Percentiles rank a stretch among this genome's conserved stretches.
Evolutionary conservation across 2,329 filamentous ascomycete species (phyloP).

Genomic region (Beauveria bassiana): DNA sequence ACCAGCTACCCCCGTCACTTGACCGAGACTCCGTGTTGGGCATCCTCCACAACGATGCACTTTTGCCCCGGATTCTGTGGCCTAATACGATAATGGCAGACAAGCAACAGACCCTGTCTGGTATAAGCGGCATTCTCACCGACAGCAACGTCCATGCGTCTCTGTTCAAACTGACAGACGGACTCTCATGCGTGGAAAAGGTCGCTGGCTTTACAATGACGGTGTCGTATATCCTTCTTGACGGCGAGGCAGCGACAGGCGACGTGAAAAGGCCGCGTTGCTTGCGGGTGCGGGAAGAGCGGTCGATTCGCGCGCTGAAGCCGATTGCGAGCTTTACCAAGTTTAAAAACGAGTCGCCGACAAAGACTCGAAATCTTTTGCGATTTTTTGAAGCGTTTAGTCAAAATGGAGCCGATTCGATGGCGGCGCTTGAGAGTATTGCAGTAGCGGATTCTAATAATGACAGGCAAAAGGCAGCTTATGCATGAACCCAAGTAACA

Average conservation of each 20-base stretch:
- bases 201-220: conserved; percentile 5
- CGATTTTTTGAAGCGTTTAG: background rate
- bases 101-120: background rate
- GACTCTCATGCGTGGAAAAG: background rate
- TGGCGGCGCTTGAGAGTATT: background rate
- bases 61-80: background rate
- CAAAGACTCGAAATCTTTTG: background rate
- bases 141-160: background rate
- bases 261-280: background rate
- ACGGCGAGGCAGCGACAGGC: background rate
- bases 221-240: background rate
- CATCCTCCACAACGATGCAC: background rate
- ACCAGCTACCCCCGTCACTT: background rate
- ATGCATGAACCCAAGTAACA: background rate
- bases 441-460: background rate
- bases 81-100: background rate
- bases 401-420: background rate
- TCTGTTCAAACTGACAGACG: background rate
- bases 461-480: background rate
- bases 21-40: background rate
- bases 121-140: background rate
- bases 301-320: background rate
- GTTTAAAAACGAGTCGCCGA: background rate
- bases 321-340: background rate
- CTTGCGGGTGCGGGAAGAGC: background rate